Base-by-base conservation (phyloP, 257 asterid genomes). In the Cynanchum wilfordii region DNA sequence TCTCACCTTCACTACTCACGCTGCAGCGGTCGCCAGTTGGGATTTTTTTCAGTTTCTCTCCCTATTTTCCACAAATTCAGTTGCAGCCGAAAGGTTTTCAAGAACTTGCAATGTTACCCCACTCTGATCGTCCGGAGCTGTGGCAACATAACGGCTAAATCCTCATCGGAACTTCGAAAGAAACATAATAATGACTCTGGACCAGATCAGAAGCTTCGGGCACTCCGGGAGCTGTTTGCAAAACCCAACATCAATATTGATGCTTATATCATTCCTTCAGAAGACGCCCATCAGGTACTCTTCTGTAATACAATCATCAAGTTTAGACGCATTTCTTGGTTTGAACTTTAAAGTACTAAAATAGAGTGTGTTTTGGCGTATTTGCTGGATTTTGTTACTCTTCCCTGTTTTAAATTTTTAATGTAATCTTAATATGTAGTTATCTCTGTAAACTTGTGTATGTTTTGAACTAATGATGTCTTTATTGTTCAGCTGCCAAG, bases 261-360 rank as follows among this genome's bases (percentile, higher is more conserved):
- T 72, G 99, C 99, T 67, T 94, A 94, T 74, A 89, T 94, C 56
- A 86, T 94, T 76, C 97, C 99, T 81, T 94, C 99, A 12, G 97
- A 91, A 78, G 99, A 94, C 47, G 97, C 99, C 76, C 99, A 94
- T 81, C 99, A 94, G 89, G 99, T 91, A 66, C 68, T 20, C 27
- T 72, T 71, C 42, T 76, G 25, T 52, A 8, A 19, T 57, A 30
- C 29, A 44, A 66, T 75, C 50, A 60, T 60, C 69, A 62, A 27
- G 44, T 62, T 30, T 29, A 29, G 44, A 4, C 66, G 10, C 45
- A 15, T 19, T 42, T 58, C 33, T 29, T 47, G 15, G 4, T 33
- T 33, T 33, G 22, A 42, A 42, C 38, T 59, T n/a, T 69, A 36
- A 13, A 38, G 3, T 27, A 42, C 49, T 25, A 2, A 45, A 2